These are phyloP conservation scores for Leptomonas seymouri DNA, from an alignment of 208 protist species.

Conservation along the genomic window DNA sequence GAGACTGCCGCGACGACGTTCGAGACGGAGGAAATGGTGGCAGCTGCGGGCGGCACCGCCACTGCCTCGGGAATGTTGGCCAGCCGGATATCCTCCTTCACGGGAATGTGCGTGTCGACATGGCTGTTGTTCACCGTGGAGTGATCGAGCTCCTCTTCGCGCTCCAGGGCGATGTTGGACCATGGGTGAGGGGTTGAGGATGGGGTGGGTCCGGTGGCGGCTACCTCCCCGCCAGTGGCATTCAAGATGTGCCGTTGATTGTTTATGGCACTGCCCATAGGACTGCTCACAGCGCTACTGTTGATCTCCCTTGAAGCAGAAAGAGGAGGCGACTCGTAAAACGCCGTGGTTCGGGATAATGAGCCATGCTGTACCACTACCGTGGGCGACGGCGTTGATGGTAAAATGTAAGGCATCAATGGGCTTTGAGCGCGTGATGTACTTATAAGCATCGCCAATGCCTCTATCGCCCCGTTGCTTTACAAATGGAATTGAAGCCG, in stretches of 20 bases:
- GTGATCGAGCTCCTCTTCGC: conserved; percentile 1
- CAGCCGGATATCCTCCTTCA: neutral
- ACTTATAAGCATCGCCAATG: conserved; percentile 6
- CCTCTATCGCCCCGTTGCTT: no score
- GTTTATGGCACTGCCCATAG: neutral
- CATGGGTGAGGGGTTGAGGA: neutral
- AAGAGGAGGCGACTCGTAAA: neutral
- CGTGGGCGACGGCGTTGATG: neutral
- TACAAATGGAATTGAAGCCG: no score
- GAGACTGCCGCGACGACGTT: neutral
- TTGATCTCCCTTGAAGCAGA: conserved; percentile 2
- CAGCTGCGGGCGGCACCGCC: conserved; percentile 1
- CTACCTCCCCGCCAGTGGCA: neutral
- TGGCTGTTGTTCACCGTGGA: neutral
- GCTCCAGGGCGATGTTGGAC: neutral
- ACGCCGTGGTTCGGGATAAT: neutral
- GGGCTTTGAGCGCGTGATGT: conserved; percentile 12
- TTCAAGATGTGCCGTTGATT: neutral
- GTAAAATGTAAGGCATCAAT: conserved; percentile 13
- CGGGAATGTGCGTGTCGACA: neutral
- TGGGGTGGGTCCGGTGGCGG: neutral
- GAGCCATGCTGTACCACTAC: conserved; percentile 3
- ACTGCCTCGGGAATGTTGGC: neutral
- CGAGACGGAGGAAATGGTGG: conserved; percentile 4
- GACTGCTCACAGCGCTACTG: neutral